phyloP scores from a whole-genome alignment of 2,329 filamentous ascomycete species.

The Bipolaris gigantea region DNA sequence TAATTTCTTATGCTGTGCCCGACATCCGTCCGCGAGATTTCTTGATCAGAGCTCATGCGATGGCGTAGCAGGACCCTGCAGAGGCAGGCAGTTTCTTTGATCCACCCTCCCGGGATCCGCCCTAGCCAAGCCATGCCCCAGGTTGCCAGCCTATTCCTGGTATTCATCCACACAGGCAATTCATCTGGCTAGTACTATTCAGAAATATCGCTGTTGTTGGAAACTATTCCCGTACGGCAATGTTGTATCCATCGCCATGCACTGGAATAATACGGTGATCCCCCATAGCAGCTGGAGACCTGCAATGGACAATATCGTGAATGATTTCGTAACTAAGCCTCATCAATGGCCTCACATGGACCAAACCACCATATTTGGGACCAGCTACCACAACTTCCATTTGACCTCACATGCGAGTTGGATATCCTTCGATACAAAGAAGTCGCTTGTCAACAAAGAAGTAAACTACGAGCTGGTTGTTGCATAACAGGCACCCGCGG shows the following conservation, averaged over 20 bases:
- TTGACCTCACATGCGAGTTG: not conserved
- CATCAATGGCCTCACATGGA: not conserved
- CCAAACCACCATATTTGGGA: not conserved
- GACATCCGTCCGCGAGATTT: not conserved
- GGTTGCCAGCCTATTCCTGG: conserved; percentile 2
- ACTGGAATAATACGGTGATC: not conserved
- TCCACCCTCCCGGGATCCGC: conserved; percentile 16
- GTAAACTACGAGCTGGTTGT: conserved; percentile 12
- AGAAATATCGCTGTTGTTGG: conserved; percentile 13
- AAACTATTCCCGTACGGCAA: conserved; percentile 27
- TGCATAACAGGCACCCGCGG: conserved; percentile 21
- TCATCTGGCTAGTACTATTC: conserved; percentile 4
- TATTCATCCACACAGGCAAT: conserved; percentile 1
- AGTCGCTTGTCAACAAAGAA: conserved; percentile 10
- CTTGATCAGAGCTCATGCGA: not conserved
- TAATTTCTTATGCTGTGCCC: not conserved
- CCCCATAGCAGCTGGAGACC: not conserved
- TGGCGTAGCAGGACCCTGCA: not conserved
- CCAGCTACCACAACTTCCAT: not conserved
- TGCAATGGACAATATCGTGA: not conserved
- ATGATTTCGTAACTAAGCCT: not conserved
- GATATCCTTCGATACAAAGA: conserved; percentile 6
- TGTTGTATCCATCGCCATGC: conserved; percentile 17
- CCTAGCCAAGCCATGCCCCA: conserved; percentile 8
- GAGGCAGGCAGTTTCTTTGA: conserved; percentile 17